These are phyloP conservation scores for Taiozyma sp. DNA, from an alignment of 1,139 yeast species.

Conservation along the genomic window DNA sequence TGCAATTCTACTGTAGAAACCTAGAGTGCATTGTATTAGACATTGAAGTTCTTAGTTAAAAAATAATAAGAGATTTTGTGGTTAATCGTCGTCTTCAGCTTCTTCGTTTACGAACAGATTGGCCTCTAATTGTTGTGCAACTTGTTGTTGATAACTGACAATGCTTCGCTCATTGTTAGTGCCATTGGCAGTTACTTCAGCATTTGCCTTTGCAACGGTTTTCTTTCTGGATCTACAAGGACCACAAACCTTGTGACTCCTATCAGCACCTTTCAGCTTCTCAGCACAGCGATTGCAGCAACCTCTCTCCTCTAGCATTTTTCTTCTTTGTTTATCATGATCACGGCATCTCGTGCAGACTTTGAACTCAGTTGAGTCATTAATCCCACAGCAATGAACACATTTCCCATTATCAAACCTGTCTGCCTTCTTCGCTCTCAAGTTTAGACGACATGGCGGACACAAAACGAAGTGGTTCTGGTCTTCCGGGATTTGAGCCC, in stretches of 20 bases:
- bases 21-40: no score
- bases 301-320: constrained; percentile 50
- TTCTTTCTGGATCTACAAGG: constrained; percentile 50
- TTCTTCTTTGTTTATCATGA: constrained; percentile 52
- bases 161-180: constrained; percentile 6
- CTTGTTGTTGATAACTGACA: constrained; percentile 8
- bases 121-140: constrained; percentile 17
- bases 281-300: constrained; percentile 59
- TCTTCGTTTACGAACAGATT: constrained; percentile 12
- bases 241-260: constrained; percentile 50
- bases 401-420: constrained; percentile 61
- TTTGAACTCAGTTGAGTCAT: constrained; percentile 45
- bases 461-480: constrained; percentile 51
- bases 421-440: constrained; percentile 49
- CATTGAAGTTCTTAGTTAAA: background rate
- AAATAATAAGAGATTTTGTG: background rate
- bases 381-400: constrained; percentile 62
- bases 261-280: constrained; percentile 38
- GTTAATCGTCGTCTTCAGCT: background rate
- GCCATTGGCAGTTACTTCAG: constrained; percentile 1
- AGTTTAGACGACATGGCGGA: constrained; percentile 49
- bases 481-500: constrained; percentile 44
- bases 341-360: constrained; percentile 61
- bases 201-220: constrained; percentile 19
- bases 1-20: background rate